Conservation (phyloP, 1,139 yeast genomes). For the Scheffersomyces segobiensis region DNA sequence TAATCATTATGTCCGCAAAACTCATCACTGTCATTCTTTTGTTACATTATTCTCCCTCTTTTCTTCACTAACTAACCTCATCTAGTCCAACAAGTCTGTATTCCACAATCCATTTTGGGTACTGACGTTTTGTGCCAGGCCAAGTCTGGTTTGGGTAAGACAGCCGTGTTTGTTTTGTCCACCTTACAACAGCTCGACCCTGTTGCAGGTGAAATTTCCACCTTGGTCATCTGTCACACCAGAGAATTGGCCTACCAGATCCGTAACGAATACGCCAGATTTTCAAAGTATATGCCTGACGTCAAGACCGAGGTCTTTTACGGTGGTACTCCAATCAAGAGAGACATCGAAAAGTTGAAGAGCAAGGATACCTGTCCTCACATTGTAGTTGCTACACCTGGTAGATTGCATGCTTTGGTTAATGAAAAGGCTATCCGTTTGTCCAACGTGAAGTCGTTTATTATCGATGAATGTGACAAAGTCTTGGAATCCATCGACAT, state of each 20-base stretch:
- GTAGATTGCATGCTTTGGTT: slow-evolving; percentile 92
- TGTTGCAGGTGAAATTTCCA: slow-evolving; percentile 93
- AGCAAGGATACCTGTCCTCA: slow-evolving; percentile 95
- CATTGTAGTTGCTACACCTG: slow-evolving; percentile 97
- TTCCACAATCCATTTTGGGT: slow-evolving; percentile 97
- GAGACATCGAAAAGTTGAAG: slow-evolving; percentile 86
- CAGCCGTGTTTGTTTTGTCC: slow-evolving; percentile 95
- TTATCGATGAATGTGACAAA: slow-evolving; percentile 98
- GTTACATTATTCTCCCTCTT: background rate
- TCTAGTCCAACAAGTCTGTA: slow-evolving; percentile 95
- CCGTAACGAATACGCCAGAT: slow-evolving; percentile 95
- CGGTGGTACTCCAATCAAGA: slow-evolving; percentile 89
- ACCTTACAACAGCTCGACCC: slow-evolving; percentile 98
- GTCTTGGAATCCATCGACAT: slow-evolving; percentile 89
- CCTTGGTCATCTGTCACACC: slow-evolving; percentile 94
- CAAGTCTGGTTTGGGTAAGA: slow-evolving; percentile 98
- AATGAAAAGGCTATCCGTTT: slow-evolving; percentile 88
- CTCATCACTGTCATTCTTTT: background rate
- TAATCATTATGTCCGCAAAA: background rate
- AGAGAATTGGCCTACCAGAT: slow-evolving; percentile 99
- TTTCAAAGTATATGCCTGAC: slow-evolving; percentile 98
- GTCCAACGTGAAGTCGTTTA: slow-evolving; percentile 89
- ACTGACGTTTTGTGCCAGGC: slow-evolving; percentile 98
- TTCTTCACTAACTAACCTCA: slow-evolving; percentile 15
- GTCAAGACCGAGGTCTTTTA: slow-evolving; percentile 95